Evolutionary conservation across 2,329 filamentous ascomycete species (phyloP).

Genomic region (Sporothrix schenckii): DNA sequence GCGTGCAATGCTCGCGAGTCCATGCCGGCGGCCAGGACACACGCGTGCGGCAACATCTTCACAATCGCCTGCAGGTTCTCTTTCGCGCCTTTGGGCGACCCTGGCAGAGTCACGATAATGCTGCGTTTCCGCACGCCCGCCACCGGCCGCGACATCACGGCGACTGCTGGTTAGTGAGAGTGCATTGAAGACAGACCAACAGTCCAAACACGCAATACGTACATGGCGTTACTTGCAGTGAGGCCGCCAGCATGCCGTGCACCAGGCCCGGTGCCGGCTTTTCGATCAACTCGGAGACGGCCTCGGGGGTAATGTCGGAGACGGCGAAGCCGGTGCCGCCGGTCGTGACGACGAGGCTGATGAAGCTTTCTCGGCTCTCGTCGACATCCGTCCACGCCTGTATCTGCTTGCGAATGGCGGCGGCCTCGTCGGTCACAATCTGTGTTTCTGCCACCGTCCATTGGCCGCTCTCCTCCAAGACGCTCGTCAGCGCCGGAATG

Average conservation of each 20-base stretch:
- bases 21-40: slow-evolving; percentile 79
- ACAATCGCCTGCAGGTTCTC: slow-evolving; percentile 90
- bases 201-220: slow-evolving; percentile 43
- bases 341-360: slow-evolving; percentile 83
- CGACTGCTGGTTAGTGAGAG: slow-evolving; percentile 63
- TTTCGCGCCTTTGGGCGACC: slow-evolving; percentile 90
- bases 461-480: slow-evolving; percentile 69
- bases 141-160: slow-evolving; percentile 92
- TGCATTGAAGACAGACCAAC: no score
- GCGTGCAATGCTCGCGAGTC: slow-evolving; percentile 79
- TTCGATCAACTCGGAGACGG: slow-evolving; percentile 76
- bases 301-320: slow-evolving; percentile 88
- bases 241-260: slow-evolving; percentile 91
- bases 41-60: slow-evolving; percentile 94
- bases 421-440: slow-evolving; percentile 78
- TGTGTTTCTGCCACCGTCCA: slow-evolving; percentile 71
- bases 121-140: slow-evolving; percentile 82
- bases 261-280: slow-evolving; percentile 86
- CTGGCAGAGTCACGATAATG: slow-evolving; percentile 85
- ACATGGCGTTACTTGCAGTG: slow-evolving; percentile 87
- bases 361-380: slow-evolving; percentile 42
- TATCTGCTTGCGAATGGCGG: slow-evolving; percentile 74
- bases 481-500: slow-evolving; percentile 65
- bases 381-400: slow-evolving; percentile 70
- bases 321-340: slow-evolving; percentile 92